Evolutionary conservation across 1,284 basidiomycete genomes (phyloP).

Genomic region (Ustilago xerochloae): DNA sequence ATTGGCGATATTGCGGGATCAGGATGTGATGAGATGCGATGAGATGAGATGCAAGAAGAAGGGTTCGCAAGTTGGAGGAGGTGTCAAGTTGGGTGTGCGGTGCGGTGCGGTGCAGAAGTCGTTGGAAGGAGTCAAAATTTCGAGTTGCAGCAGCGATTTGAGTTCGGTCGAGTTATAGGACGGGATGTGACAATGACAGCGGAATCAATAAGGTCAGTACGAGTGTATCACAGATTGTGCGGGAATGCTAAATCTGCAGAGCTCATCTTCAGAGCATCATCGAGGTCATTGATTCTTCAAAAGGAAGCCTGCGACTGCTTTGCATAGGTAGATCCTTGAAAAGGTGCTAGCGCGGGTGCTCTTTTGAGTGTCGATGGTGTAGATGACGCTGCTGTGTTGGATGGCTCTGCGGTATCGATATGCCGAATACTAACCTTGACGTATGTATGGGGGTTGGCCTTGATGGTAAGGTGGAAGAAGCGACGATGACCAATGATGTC

Average conservation of each 20-base stretch:
- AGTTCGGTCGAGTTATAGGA: neutral
- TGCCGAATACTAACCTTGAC: conserved; percentile 50
- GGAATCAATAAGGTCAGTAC: conserved; percentile 24
- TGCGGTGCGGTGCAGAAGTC: conserved; percentile 1
- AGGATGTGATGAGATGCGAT: neutral
- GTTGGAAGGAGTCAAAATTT: neutral
- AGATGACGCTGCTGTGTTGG: no score
- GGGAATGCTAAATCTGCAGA: neutral
- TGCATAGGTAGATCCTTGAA: neutral
- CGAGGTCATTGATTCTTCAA: neutral
- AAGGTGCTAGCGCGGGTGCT: no score
- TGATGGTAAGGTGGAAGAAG: conserved; percentile 51
- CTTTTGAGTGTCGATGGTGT: neutral
- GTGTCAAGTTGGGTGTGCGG: neutral
- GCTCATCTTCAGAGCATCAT: conserved; percentile 6
- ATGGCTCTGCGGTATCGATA: no score
- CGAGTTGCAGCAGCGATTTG: no score
- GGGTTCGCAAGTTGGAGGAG: no score
- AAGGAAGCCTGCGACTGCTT: neutral
- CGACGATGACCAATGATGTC: conserved; percentile 15
- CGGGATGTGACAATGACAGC: neutral
- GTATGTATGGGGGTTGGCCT: conserved; percentile 50
- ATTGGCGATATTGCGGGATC: neutral
- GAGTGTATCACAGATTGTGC: neutral
- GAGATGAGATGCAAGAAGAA: neutral